These are phyloP conservation scores for Jamesozyma hellenica DNA, from an alignment of 805 yeast species.

Conservation along the genomic window DNA sequence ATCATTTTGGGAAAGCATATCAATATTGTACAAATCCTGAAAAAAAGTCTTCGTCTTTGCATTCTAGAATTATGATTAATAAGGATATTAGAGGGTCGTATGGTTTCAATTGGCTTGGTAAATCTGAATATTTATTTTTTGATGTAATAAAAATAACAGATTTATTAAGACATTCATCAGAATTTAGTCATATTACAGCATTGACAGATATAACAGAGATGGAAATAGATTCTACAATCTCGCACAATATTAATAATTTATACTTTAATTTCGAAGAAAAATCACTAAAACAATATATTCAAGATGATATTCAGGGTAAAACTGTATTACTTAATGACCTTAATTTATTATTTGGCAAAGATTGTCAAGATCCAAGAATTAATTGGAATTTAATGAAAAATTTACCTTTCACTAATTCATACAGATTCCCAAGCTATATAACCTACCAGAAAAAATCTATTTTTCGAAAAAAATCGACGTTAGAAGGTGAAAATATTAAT, in stretches of 20 bases:
- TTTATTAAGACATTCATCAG: not conserved
- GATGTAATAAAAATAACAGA: slow-evolving; percentile 7
- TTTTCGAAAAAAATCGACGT: not conserved
- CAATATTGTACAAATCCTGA: slow-evolving; percentile 5
- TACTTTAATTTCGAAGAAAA: slow-evolving; percentile 1
- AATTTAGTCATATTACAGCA: not conserved
- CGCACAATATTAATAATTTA: not conserved
- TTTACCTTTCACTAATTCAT: not conserved
- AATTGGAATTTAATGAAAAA: slow-evolving; percentile 42
- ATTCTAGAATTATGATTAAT: slow-evolving; percentile 1
- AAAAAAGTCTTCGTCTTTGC: not conserved
- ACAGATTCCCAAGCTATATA: slow-evolving; percentile 10
- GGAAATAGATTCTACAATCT: too few relatives aligned
- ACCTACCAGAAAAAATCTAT: slow-evolving; percentile 3
- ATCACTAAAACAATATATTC: not conserved
- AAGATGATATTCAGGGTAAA: not conserved
- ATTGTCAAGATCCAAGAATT: slow-evolving; percentile 67
- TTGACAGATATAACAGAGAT: not conserved
- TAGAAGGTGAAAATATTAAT: not conserved
- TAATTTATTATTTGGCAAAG: slow-evolving; percentile 62
- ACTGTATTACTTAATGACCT: slow-evolving; percentile 40
- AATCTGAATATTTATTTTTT: slow-evolving; percentile 16
- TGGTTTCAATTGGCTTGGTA: slow-evolving; percentile 16
- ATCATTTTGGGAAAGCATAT: slow-evolving; percentile 12
- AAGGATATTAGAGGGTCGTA: slow-evolving; percentile 18